Evolutionary conservation across 495 filamentous ascomycete species (phyloP).

Genomic region (Glonium stellatum): DNA sequence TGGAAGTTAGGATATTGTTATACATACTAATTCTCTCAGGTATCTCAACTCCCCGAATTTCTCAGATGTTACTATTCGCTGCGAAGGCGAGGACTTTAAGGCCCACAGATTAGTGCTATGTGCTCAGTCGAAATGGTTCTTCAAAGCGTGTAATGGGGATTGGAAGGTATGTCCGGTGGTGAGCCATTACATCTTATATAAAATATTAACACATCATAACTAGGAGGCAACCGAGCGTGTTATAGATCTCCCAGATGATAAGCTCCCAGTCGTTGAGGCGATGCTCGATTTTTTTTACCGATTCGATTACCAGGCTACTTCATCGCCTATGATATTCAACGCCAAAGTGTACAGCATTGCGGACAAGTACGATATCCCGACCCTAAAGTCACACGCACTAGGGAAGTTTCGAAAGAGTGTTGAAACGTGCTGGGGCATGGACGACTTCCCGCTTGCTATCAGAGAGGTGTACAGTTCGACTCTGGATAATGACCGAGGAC

Average conservation of each 20-base stretch:
- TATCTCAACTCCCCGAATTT: neutral
- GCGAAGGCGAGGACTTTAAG: neutral
- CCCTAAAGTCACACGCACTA: slow-evolving; percentile 1
- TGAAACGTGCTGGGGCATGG: slow-evolving; percentile 6
- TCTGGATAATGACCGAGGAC: slow-evolving; percentile 1
- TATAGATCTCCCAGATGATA: neutral
- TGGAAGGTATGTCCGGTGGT: slow-evolving; percentile 3
- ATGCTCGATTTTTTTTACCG: slow-evolving; percentile 3
- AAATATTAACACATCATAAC: neutral
- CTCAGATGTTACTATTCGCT: slow-evolving; percentile 1
- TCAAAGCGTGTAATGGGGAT: slow-evolving; percentile 2
- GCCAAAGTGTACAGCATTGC: slow-evolving; percentile 6
- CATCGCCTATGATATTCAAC: slow-evolving; percentile 6
- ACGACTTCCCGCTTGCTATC: slow-evolving; percentile 4
- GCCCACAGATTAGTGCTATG: slow-evolving; percentile 3
- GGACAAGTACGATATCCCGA: slow-evolving; percentile 8
- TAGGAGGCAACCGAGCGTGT: neutral
- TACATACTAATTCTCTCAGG: neutral
- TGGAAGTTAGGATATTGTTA: too few species aligned
- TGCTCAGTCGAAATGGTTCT: slow-evolving; percentile 7
- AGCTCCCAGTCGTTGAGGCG: neutral
- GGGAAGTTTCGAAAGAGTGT: slow-evolving; percentile 2
- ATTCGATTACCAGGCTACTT: slow-evolving; percentile 2
- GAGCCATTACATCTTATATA: neutral
- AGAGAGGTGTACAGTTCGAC: slow-evolving; percentile 1